Conservation (phyloP, 176 grass and related monocot genomes). For the Pontederia crassipes region DNA sequence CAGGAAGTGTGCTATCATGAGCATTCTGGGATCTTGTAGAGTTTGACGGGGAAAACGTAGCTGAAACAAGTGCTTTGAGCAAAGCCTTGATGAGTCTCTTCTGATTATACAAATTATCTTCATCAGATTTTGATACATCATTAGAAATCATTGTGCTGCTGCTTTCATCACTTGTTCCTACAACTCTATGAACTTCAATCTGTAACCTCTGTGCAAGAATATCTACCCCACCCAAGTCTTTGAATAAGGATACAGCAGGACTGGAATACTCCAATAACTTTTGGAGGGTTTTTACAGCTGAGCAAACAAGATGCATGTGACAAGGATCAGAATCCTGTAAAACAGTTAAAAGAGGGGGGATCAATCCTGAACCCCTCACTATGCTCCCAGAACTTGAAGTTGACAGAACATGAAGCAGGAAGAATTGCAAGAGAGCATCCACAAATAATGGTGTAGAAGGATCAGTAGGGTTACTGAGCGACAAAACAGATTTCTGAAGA, state of each 20-base stretch:
- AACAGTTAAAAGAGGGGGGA: slow-evolving; percentile 75
- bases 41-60: slow-evolving; percentile 91
- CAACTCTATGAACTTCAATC: slow-evolving; percentile 77
- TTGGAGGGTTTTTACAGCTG: slow-evolving; percentile 87
- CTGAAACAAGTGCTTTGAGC: slow-evolving; percentile 88
- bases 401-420: slow-evolving; percentile 94
- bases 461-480: slow-evolving; percentile 70
- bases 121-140: slow-evolving; percentile 59
- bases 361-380: slow-evolving; percentile 80
- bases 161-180: slow-evolving; percentile 37
- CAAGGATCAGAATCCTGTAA: slow-evolving; percentile 74
- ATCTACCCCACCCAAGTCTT: slow-evolving; percentile 88
- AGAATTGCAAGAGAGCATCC: slow-evolving; percentile 94
- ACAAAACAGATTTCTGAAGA: slow-evolving; percentile 86
- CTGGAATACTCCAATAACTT: slow-evolving; percentile 97
- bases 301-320: slow-evolving; percentile 81
- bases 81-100: slow-evolving; percentile 87
- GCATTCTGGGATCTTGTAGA: slow-evolving; percentile 53
- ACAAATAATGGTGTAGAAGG: slow-evolving; percentile 85
- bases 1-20: slow-evolving; percentile 68
- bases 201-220: slow-evolving; percentile 76
- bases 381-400: slow-evolving; percentile 91
- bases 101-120: slow-evolving; percentile 70
- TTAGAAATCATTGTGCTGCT: slow-evolving; percentile 38
- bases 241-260: slow-evolving; percentile 83